Conservation (phyloP, 108 stramenopile species). For the Aureococcus anophagefferens region DNA sequence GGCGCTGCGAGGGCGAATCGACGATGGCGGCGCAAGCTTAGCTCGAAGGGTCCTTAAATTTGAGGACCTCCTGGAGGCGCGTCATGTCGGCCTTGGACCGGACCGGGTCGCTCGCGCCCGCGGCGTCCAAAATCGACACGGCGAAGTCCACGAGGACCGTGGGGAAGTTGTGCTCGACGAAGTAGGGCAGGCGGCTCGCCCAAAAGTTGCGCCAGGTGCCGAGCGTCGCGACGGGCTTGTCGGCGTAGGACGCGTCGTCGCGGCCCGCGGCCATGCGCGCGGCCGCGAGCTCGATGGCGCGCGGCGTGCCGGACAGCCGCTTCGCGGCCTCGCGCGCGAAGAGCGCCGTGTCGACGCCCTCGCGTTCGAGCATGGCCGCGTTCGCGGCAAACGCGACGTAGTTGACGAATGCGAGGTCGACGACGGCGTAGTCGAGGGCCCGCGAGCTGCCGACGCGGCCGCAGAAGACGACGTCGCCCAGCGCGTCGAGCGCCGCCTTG, state of each 20-base stretch:
- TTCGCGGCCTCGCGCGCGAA: neutral
- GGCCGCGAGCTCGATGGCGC: neutral
- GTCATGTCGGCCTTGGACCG: neutral
- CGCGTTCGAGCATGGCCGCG: neutral
- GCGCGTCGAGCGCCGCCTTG: neutral
- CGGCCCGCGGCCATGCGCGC: neutral
- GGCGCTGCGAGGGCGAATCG: neutral
- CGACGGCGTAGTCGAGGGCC: neutral
- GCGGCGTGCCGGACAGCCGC: neutral
- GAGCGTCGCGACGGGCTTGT: neutral
- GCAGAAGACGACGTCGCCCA: neutral
- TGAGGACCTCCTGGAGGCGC: neutral
- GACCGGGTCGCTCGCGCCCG: no score
- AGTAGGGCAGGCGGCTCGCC: neutral
- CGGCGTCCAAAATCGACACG: neutral
- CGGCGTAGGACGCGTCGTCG: neutral
- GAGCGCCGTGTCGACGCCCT: neutral
- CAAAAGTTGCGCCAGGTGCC: neutral
- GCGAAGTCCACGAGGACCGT: neutral
- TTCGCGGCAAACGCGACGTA: neutral
- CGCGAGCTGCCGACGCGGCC: neutral
- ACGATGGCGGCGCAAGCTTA: neutral
- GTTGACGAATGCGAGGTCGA: neutral
- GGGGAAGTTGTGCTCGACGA: neutral
- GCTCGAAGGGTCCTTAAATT: neutral